Evolutionary conservation across 2,329 filamentous ascomycete genomes (phyloP).

Genomic region (Ascochyta lentis): DNA sequence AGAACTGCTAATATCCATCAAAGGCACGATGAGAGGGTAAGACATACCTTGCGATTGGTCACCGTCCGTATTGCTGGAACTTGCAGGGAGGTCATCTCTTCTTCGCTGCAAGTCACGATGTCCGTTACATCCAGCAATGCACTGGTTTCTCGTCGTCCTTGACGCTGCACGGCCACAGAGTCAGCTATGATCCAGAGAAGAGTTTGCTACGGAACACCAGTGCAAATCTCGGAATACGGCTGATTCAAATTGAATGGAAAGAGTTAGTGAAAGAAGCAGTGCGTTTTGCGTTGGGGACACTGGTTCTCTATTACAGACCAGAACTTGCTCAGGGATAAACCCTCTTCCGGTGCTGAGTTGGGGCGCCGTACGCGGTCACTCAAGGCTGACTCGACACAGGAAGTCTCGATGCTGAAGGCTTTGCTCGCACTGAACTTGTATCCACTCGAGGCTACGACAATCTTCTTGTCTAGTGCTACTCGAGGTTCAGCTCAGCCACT

Average conservation of each 20-base stretch:
- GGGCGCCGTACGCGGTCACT: background rate
- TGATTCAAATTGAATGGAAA: too few species aligned
- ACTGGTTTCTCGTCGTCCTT: too few species aligned
- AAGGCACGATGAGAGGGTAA: background rate
- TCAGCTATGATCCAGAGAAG: too few species aligned
- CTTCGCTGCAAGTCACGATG: background rate
- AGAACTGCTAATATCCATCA: background rate
- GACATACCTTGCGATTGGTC: background rate
- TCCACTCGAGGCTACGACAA: background rate
- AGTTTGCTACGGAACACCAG: too few species aligned
- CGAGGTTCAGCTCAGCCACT: slow-evolving; percentile 2
- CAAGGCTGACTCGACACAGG: background rate
- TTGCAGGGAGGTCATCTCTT: background rate
- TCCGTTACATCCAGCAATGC: too few species aligned
- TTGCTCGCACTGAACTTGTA: background rate
- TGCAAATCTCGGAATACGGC: too few species aligned
- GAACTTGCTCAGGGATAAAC: background rate
- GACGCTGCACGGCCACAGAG: too few species aligned
- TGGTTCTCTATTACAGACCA: background rate
- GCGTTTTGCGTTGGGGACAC: background rate
- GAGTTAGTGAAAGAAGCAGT: too few species aligned
- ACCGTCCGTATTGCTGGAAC: background rate
- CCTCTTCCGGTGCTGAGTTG: background rate
- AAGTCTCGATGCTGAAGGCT: background rate
- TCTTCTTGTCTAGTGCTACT: background rate